Base-by-base conservation (phyloP, 2,329 filamentous ascomycete species). In the Colletotrichum sidae region DNA sequence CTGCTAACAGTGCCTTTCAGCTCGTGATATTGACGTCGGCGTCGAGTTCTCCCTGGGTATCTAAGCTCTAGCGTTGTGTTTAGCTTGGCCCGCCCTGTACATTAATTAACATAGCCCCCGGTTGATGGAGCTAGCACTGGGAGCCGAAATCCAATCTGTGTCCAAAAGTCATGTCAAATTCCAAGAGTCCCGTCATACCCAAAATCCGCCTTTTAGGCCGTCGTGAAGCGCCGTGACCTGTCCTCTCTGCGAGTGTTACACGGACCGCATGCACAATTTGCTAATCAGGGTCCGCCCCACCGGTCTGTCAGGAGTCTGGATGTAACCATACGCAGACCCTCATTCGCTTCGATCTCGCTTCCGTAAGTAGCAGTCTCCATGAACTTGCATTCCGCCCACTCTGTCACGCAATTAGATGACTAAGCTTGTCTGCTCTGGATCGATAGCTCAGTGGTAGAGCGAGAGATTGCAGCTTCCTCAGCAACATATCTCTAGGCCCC, bases 11-110 rank as follows among this genome's bases (percentile, higher is more conserved):
- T 9, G 50, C 35, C 49, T 47, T 64, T 56, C 72, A 92, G 92
- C 96, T 74, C 92, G 95, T 75, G 94, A 97, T 74, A 97, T 97
- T 76, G 96, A 98, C 76, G 95, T 98, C 71, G 95, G 94, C 74
- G 95, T 98, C 74, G 93, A 97, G 83, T 97, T 97, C 83, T 92
- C 90, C 73, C 87, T 97, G 77, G 95, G 94, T 83, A 97, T 97
- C 85, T 98, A 92, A 84, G 75, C 65, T 62, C 61, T 66, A 58
- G 65, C 65, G 62, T 62, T 61, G 57, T 66, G 54, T 62, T 68
- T 51, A 67, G 46, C 57, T 46, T 56, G 57, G 60, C 67, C 62
- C 53, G 52, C 55, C 62, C 55, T 67, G 68, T 68, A 65, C 67
- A 69, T 64, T 66, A 66, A 68, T 70, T 68, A 63, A 62, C 63